Conservation (phyloP, 2,329 filamentous ascomycete species). For the Davidsoniella eucalypti region DNA sequence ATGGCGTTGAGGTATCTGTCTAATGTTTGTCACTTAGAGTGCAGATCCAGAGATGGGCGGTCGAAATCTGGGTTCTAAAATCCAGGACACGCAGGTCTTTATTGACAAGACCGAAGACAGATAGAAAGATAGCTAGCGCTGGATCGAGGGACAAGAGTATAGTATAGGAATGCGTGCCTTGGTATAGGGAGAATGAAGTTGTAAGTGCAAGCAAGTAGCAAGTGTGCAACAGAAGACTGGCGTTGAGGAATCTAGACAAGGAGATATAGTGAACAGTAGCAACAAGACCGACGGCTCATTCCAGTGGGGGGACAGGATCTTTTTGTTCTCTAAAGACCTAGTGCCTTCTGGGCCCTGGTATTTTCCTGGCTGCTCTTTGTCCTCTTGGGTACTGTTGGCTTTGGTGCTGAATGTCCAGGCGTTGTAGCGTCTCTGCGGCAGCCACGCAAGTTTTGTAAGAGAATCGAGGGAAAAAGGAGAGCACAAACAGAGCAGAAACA, state of each 20-base stretch:
- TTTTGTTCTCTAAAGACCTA: too few species aligned
- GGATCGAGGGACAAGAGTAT: too few species aligned
- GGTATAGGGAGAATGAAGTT: neutral
- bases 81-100: neutral
- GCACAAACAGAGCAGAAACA: conserved; percentile 3
- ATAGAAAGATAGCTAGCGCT: too few species aligned
- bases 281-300: neutral
- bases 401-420: too few species aligned
- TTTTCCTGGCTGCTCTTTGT: too few species aligned
- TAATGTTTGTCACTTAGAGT: neutral
- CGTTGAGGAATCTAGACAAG: neutral
- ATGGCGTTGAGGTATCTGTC: too few species aligned
- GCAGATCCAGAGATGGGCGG: neutral
- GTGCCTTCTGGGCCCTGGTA: too few species aligned
- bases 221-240: neutral
- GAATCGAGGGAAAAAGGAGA: neutral
- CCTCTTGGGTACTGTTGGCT: too few species aligned
- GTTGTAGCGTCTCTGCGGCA: neutral
- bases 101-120: neutral
- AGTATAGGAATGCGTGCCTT: conserved; percentile 2
- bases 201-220: neutral
- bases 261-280: neutral
- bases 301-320: neutral
- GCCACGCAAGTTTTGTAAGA: conserved; percentile 8
- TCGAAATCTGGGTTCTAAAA: neutral